Evolutionary conservation across 2,329 filamentous ascomycete species (phyloP), one percentile per base, ranked within the genome.

Genomic region (Macrophomina phaseolina): DNA sequence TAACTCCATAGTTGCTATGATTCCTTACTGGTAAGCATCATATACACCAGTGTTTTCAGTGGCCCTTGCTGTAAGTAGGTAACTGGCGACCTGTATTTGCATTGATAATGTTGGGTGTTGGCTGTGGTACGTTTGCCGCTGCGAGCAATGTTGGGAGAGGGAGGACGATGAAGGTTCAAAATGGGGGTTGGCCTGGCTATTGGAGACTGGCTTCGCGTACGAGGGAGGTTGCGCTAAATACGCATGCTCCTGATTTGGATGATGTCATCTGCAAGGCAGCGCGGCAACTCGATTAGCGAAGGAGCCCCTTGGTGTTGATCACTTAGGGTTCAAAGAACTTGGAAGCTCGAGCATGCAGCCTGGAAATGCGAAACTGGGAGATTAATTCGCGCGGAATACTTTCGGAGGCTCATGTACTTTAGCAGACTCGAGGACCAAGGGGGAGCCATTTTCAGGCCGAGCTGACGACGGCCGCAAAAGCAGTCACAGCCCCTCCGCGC

Each of bases 301-400:
- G 18, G n/a, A 9, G 58, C 58, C 58, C 40, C 58, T 28, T 62
- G 58, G 58, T 48, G 45, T 49, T 49, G 58, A 62, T 62, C 58
- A 30, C 58, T 49, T 45, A 38, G 58, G 45, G 58, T 62, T 62
- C 58, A 62, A 62, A 49, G 45, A 49, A 5, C 28, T 12, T n/a
- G 34, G 12, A 23, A 38, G 42, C 45, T 49, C 42, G 58, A 62
- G 56, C 56, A 58, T 30, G 40, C 56, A 4, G 23, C n/a, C 32
- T 42, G 56, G 14, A 61, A 45, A 45, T 61, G 45, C 58, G 16
- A 46, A 6, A n/a, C 30, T 28, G 4, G 40, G 45, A 62, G 34
- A 62, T 62, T 62, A 62, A 62, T 62, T 38, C 58, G 58, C 58
- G 58, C 58, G 58, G 58, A 49, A 38, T 49, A 49, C 40, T 4